phyloP scores from a whole-genome alignment of 192 early-diverging fungal genomes.

The Podila epigama region DNA sequence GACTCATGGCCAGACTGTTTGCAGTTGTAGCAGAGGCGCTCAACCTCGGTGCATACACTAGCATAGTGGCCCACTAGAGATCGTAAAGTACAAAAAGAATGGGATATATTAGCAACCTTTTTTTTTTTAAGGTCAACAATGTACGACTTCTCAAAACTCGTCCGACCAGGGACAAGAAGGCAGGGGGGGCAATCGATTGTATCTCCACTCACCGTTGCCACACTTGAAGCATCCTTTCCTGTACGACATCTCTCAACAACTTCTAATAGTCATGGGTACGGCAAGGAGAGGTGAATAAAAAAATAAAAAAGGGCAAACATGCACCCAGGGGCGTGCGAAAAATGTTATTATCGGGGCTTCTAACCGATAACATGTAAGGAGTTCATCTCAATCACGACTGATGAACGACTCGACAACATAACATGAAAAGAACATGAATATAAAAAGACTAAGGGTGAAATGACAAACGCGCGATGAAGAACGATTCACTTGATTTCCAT shows the following conservation, averaged over 20 bases:
- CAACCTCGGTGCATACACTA: conserved; percentile 55
- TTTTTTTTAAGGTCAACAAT: too few species aligned
- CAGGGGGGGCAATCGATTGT: background rate
- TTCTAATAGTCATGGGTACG: background rate
- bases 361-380: too few species aligned
- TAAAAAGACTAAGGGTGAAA: too few species aligned
- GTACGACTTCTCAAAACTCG: too few species aligned
- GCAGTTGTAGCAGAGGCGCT: conserved; percentile 67
- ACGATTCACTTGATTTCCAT: too few species aligned
- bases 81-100: background rate
- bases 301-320: background rate
- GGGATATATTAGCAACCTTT: too few species aligned
- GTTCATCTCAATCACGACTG: too few species aligned
- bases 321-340: too few species aligned
- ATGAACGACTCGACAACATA: too few species aligned
- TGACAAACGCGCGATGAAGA: too few species aligned
- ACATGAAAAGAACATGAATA: too few species aligned
- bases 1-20: conserved; percentile 62
- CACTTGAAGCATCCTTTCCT: conserved; percentile 64
- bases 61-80: conserved; percentile 60
- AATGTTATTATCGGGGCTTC: too few species aligned
- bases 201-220: conserved; percentile 55
- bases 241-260: conserved; percentile 49
- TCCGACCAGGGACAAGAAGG: background rate
- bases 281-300: background rate